A percentile compares a stretch with the other conserved stretches of the same genome.
These are phyloP conservation scores for Boletus bicolor DNA, from an alignment of 768 basidiomycete species.

Conservation along the genomic window DNA sequence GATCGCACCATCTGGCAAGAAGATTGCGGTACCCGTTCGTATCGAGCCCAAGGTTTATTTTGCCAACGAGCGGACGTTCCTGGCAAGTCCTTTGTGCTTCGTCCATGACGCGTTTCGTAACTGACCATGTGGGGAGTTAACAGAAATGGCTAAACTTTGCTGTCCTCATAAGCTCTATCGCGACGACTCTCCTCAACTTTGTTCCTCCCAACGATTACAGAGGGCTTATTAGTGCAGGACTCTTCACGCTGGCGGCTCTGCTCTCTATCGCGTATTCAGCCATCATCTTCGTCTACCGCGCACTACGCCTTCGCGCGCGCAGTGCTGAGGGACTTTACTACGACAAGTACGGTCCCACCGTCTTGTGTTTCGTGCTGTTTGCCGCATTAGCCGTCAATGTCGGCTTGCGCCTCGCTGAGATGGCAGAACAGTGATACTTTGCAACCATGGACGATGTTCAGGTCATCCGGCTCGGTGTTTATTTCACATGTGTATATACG, in stretches of 20 bases:
- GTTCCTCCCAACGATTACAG: constrained; percentile 63
- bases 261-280: constrained; percentile 86
- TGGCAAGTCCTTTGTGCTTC: constrained; percentile 52
- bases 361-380: constrained; percentile 67
- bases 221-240: constrained; percentile 81
- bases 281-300: constrained; percentile 74
- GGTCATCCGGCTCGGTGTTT: background rate
- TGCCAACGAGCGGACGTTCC: constrained; percentile 90
- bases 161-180: constrained; percentile 85
- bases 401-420: constrained; percentile 59
- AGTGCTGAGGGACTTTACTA: constrained; percentile 82
- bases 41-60: constrained; percentile 99
- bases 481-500: background rate
- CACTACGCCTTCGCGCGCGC: constrained; percentile 62
- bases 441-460: background rate
- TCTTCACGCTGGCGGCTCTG: constrained; percentile 90
- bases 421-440: constrained; percentile 27
- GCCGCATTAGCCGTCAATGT: constrained; percentile 73
- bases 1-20: constrained; percentile 81
- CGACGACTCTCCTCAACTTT: constrained; percentile 89
- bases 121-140: background rate
- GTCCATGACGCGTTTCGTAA: background rate
- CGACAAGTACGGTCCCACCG: constrained; percentile 83
- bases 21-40: constrained; percentile 90
- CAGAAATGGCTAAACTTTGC: constrained; percentile 90